Evolutionary conservation across 2,329 filamentous ascomycete species (phyloP).

Genomic region (Alternaria infectoria): DNA sequence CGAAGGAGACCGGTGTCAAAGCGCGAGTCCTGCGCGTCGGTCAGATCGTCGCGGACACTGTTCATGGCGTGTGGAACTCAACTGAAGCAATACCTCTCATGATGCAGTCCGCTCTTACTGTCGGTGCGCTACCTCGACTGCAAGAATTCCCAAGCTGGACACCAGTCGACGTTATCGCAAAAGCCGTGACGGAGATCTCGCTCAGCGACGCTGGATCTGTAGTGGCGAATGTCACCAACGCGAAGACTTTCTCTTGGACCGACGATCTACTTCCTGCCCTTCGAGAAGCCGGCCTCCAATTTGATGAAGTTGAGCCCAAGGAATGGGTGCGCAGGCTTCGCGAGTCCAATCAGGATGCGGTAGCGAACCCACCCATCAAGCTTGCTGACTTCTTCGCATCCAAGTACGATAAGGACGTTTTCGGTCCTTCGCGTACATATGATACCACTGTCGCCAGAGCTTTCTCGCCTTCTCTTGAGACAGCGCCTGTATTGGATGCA

Average conservation of each 20-base stretch:
- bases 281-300: slow-evolving; percentile 47
- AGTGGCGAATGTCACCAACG: slow-evolving; percentile 63
- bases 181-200: slow-evolving; percentile 31
- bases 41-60: slow-evolving; percentile 58
- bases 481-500: slow-evolving; percentile 19
- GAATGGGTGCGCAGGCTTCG: slow-evolving; percentile 45
- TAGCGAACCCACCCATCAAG: slow-evolving; percentile 60
- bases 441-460: slow-evolving; percentile 19
- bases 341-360: slow-evolving; percentile 56
- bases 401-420: slow-evolving; percentile 55
- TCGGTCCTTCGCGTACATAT: slow-evolving; percentile 20
- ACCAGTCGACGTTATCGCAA: slow-evolving; percentile 38
- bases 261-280: slow-evolving; percentile 60
- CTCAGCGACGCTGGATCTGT: slow-evolving; percentile 29
- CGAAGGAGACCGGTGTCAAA: slow-evolving; percentile 21
- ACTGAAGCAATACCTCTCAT: slow-evolving; percentile 60
- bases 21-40: slow-evolving; percentile 44
- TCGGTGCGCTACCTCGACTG: slow-evolving; percentile 55
- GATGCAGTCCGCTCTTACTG: slow-evolving; percentile 54
- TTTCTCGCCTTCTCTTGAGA: slow-evolving; percentile 21
- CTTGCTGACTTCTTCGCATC: slow-evolving; percentile 60
- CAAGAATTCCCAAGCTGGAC: slow-evolving; percentile 47
- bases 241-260: slow-evolving; percentile 59
- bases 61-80: slow-evolving; percentile 56
- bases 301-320: slow-evolving; percentile 31